phyloP scores from a whole-genome alignment of 139 green algal genomes.

The Micromonas commoda region DNA sequence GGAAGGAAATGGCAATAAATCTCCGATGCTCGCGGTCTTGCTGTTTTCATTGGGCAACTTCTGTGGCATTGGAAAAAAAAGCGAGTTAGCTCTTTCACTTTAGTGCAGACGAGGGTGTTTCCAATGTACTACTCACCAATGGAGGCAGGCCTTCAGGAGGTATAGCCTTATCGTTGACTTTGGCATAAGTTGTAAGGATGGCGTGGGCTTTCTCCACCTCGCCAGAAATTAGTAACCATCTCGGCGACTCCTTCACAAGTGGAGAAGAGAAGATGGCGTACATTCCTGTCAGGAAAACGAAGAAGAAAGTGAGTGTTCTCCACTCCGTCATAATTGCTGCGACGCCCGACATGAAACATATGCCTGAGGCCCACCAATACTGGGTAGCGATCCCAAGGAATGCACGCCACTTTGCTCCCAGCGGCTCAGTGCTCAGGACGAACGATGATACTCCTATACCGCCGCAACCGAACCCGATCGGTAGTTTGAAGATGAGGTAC shows the following conservation, averaged over 20 bases:
- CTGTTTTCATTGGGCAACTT: not conserved
- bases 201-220: not conserved
- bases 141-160: not conserved
- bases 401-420: not conserved
- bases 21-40: not conserved
- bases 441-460: constrained; percentile 9
- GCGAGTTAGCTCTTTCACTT: no score
- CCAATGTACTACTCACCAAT: not conserved
- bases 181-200: not conserved
- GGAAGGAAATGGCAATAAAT: not conserved
- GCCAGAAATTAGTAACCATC: constrained; percentile 14
- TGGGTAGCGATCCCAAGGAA: constrained; percentile 11
- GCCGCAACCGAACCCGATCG: constrained; percentile 1
- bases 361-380: constrained; percentile 20
- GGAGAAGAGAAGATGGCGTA: not conserved
- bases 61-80: not conserved
- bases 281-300: not conserved
- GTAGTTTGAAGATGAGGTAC: not conserved
- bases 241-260: not conserved
- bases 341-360: constrained; percentile 5
- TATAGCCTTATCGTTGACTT: not conserved
- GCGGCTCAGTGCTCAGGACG: constrained; percentile 8
- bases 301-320: not conserved
- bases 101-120: no score
- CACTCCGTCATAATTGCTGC: not conserved